These are phyloP conservation scores for Ramaria rubella DNA, from an alignment of 768 basidiomycete species.

Conservation along the genomic window DNA sequence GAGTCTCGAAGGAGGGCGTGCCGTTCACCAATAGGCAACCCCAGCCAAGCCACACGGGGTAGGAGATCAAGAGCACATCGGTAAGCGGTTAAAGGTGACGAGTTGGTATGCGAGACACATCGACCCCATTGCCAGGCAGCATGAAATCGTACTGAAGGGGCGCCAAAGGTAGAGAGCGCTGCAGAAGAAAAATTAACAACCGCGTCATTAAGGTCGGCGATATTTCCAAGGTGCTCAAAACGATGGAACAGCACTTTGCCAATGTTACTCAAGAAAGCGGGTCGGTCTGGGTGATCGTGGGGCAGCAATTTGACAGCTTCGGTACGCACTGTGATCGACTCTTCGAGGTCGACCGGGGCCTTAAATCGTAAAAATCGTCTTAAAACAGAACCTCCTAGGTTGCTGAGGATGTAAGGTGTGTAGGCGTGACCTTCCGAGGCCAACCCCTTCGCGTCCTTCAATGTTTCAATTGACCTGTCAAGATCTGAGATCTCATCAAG, in stretches of 20 bases:
- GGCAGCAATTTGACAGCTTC: neutral
- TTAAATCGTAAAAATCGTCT: neutral
- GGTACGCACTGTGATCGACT: neutral
- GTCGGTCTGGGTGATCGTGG: neutral
- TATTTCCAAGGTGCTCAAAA: constrained; percentile 3
- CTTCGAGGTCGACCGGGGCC: neutral
- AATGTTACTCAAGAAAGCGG: constrained; percentile 4
- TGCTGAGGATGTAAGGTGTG: neutral
- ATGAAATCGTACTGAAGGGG: neutral
- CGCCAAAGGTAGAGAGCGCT: neutral
- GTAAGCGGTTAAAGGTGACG: neutral
- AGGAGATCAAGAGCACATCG: neutral
- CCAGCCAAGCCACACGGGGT: neutral
- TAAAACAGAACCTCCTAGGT: neutral
- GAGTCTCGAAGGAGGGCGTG: neutral
- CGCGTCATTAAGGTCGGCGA: constrained; percentile 6
- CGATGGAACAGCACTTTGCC: neutral
- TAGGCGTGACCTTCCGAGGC: constrained; percentile 7
- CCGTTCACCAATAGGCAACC: neutral
- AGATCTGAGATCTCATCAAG: constrained; percentile 11
- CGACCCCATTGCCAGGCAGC: neutral
- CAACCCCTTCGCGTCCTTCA: neutral
- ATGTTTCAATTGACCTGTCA: constrained; percentile 6
- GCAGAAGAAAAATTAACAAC: neutral
- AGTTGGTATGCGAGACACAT: neutral